These are phyloP conservation scores for Anthoceros angustus DNA, from an alignment of 225 moss, liverwort and hornwort species.

Conservation along the genomic window DNA sequence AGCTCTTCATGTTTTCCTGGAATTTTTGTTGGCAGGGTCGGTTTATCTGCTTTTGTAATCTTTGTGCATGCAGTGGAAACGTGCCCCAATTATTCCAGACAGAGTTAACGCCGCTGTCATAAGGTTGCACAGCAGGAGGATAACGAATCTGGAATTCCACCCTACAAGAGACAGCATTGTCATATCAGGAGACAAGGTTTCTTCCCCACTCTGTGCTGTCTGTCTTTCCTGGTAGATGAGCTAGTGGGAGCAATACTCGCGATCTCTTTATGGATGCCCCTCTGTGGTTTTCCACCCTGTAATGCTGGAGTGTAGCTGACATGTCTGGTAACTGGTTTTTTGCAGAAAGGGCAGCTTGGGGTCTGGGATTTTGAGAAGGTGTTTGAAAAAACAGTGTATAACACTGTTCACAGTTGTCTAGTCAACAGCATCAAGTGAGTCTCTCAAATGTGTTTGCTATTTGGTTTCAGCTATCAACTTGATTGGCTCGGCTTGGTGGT, in stretches of 20 bases:
- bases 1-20: neutral
- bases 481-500: neutral
- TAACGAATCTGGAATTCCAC: slow-evolving; percentile 72
- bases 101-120: slow-evolving; percentile 51
- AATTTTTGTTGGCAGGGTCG: neutral
- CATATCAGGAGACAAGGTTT: slow-evolving; percentile 74
- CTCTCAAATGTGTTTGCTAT: neutral
- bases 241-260: neutral
- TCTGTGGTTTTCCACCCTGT: neutral
- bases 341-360: slow-evolving; percentile 68
- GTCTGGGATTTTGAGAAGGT: slow-evolving; percentile 70
- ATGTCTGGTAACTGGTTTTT: neutral
- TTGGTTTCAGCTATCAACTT: neutral
- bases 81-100: slow-evolving; percentile 43
- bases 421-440: slow-evolving; percentile 75
- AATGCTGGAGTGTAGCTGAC: neutral
- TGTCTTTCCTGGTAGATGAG: neutral
- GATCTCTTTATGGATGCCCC: neutral
- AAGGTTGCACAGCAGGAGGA: slow-evolving; percentile 54
- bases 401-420: slow-evolving; percentile 46
- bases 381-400: slow-evolving; percentile 55
- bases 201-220: neutral
- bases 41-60: neutral
- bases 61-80: slow-evolving; percentile 24
- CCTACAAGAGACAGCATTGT: slow-evolving; percentile 58